Evolutionary conservation across 2,329 filamentous ascomycete species (phyloP).

Genomic region (Trichoderma gracile): DNA sequence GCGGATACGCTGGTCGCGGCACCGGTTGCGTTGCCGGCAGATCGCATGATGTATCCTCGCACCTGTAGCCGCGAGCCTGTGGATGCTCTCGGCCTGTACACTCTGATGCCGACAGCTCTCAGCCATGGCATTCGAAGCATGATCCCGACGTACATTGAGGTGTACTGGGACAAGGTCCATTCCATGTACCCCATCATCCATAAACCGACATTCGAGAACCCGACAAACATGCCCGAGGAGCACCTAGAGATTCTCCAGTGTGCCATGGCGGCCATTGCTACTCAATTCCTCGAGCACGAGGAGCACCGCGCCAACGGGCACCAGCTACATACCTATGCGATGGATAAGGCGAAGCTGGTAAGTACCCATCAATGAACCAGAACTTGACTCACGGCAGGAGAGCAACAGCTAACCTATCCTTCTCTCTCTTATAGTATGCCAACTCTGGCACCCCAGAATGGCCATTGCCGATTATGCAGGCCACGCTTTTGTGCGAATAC

Average conservation of each 20-base stretch:
- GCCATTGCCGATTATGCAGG: slow-evolving; percentile 54
- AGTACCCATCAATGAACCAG: slow-evolving; percentile 38
- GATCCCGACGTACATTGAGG: slow-evolving; percentile 52
- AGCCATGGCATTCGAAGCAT: slow-evolving; percentile 44
- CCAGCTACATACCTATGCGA: slow-evolving; percentile 54
- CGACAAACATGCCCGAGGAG: slow-evolving; percentile 36
- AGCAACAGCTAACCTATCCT: slow-evolving; percentile 7
- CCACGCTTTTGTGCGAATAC: slow-evolving; percentile 56
- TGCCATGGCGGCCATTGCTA: slow-evolving; percentile 59
- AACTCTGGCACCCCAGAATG: slow-evolving; percentile 39
- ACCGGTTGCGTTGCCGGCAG: slow-evolving; percentile 42
- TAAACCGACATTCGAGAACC: slow-evolving; percentile 46
- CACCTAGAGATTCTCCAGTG: slow-evolving; percentile 48
- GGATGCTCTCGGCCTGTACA: slow-evolving; percentile 42
- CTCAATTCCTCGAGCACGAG: slow-evolving; percentile 50
- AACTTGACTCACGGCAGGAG: too few species aligned
- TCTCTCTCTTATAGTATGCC: slow-evolving; percentile 9
- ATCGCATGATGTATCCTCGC: slow-evolving; percentile 39
- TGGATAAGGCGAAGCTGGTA: slow-evolving; percentile 52
- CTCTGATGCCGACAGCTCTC: slow-evolving; percentile 38
- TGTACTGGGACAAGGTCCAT: slow-evolving; percentile 57
- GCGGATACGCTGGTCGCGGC: slow-evolving; percentile 53
- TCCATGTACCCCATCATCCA: slow-evolving; percentile 54
- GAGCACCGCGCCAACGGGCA: slow-evolving; percentile 54
- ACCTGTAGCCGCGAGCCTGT: slow-evolving; percentile 46